These are phyloP conservation scores for Nakaseomyces uthaithaninus DNA, from an alignment of 1,139 yeast genomes.

Conservation along the genomic window DNA sequence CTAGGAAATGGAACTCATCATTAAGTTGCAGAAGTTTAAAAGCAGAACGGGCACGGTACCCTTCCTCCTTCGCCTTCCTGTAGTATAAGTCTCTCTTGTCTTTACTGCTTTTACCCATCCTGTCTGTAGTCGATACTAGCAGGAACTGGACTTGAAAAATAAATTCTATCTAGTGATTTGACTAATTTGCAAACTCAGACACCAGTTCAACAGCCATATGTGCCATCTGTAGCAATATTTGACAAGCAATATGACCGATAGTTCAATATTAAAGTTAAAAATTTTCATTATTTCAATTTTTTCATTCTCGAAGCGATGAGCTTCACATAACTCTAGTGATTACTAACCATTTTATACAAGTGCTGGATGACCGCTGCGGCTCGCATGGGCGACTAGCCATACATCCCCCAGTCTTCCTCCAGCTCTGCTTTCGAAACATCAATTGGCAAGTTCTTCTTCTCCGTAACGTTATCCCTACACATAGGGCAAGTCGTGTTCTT, in stretches of 20 bases:
- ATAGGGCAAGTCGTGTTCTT: conserved; percentile 79
- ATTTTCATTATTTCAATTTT: neutral
- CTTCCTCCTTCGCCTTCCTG: conserved; percentile 92
- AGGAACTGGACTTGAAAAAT: too few relatives aligned
- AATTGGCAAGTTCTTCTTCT: conserved; percentile 37
- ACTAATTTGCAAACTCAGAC: too few relatives aligned
- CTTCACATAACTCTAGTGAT: too few relatives aligned
- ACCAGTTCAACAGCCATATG: too few relatives aligned
- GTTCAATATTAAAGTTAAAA: neutral
- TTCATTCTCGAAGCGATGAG: neutral
- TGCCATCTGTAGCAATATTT: too few relatives aligned
- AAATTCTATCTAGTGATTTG: too few relatives aligned
- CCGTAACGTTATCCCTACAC: conserved; percentile 65
- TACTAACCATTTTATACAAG: too few relatives aligned
- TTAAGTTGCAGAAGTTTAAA: conserved; percentile 83
- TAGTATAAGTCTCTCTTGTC: conserved; percentile 89
- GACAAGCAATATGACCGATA: neutral
- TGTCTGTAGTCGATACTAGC: too few relatives aligned
- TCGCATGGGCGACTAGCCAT: too few relatives aligned
- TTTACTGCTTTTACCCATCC: conserved; percentile 91
- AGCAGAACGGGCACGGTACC: conserved; percentile 95
- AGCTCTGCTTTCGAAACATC: conserved; percentile 64
- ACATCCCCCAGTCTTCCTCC: conserved; percentile 68
- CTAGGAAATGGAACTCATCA: conserved; percentile 71
- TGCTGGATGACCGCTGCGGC: too few relatives aligned